These are phyloP conservation scores for Moesziomyces globuligerus DNA, from an alignment of 1,284 basidiomycete genomes.

Conservation along the genomic window DNA sequence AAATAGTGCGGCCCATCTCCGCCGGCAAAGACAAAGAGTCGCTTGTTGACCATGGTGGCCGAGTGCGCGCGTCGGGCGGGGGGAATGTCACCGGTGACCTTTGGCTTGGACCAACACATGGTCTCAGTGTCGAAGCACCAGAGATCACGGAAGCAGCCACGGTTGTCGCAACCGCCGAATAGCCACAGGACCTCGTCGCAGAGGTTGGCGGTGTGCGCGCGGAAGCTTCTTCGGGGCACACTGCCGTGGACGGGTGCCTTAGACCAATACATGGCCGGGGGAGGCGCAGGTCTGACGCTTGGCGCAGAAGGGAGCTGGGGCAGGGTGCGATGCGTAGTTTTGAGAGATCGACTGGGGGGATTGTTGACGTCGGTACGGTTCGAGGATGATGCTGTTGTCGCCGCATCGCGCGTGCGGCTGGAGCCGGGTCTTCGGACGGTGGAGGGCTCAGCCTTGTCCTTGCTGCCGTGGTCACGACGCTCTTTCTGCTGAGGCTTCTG, in stretches of 20 bases:
- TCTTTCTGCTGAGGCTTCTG: conserved; percentile 9
- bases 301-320: conserved; percentile 53
- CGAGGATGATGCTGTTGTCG: conserved; percentile 6
- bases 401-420: conserved; percentile 19
- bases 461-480: conserved; percentile 14
- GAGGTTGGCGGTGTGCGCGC: conserved; percentile 84
- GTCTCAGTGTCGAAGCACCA: conserved; percentile 90
- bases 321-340: conserved; percentile 31
- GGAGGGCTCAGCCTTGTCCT: conserved; percentile 12
- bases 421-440: conserved; percentile 7
- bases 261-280: conserved; percentile 83
- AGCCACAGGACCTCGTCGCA: conserved; percentile 85
- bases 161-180: conserved; percentile 87
- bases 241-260: conserved; percentile 81
- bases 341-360: conserved; percentile 14
- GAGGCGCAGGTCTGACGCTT: conserved; percentile 46
- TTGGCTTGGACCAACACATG: conserved; percentile 80
- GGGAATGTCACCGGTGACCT: conserved; percentile 45
- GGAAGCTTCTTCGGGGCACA: conserved; percentile 78
- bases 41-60: conserved; percentile 80
- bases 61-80: conserved; percentile 84
- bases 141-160: conserved; percentile 79
- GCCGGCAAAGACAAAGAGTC: conserved; percentile 85
- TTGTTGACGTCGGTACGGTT: conserved; percentile 12
- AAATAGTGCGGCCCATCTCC: conserved; percentile 77